Conservation (phyloP, 805 yeast genomes). For the Candida montana region DNA sequence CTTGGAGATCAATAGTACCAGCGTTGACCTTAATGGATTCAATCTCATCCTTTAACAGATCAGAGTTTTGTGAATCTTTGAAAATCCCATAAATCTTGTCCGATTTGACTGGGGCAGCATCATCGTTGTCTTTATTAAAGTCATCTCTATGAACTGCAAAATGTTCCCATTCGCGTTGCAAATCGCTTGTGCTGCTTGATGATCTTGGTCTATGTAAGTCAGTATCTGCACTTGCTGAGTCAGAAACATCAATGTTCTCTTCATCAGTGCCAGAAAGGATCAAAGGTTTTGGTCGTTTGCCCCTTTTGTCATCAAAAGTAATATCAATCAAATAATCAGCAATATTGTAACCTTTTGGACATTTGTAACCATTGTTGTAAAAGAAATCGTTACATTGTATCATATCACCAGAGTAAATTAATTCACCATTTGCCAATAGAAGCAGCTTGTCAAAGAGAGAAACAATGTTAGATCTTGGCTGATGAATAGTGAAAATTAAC, state of each 20-base stretch:
- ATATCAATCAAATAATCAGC: constrained; percentile 93
- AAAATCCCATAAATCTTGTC: constrained; percentile 27
- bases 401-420: constrained; percentile 87
- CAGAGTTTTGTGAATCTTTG: constrained; percentile 28
- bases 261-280: constrained; percentile 25
- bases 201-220: constrained; percentile 28
- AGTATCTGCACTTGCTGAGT: constrained; percentile 20
- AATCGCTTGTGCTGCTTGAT: constrained; percentile 36
- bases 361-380: constrained; percentile 63
- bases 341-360: constrained; percentile 87
- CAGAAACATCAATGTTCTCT: constrained; percentile 25
- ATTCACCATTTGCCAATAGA: constrained; percentile 75
- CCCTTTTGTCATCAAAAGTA: constrained; percentile 51
- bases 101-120: not conserved
- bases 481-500: constrained; percentile 89
- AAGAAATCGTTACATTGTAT: constrained; percentile 71
- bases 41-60: constrained; percentile 28
- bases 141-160: constrained; percentile 71
- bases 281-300: constrained; percentile 10
- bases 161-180: constrained; percentile 83
- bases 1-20: constrained; percentile 19
- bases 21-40: constrained; percentile 21
- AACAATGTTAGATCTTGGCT: constrained; percentile 94
- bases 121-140: constrained; percentile 13
- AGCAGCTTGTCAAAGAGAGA: constrained; percentile 81